Conservation (phyloP, 2,329 filamentous ascomycete genomes). For the Tothia fuscella region DNA sequence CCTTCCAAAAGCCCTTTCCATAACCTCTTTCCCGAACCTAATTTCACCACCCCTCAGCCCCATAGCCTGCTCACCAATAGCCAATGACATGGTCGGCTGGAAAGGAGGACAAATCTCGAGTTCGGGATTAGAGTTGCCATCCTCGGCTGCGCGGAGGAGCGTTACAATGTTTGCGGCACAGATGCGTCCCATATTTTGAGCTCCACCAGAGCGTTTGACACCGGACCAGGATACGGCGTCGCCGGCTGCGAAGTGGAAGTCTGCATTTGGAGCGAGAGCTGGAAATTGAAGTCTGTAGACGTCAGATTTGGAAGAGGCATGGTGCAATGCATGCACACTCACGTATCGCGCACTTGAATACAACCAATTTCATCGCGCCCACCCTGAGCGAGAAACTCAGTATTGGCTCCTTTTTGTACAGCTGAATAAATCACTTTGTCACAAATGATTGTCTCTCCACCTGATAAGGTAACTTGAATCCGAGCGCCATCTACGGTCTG, state of each 20-base stretch:
- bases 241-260: slow-evolving; percentile 55
- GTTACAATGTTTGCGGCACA: slow-evolving; percentile 50
- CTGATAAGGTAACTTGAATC: slow-evolving; percentile 44
- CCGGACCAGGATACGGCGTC: slow-evolving; percentile 62
- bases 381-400: slow-evolving; percentile 47
- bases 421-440: slow-evolving; percentile 60
- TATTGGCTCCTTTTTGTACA: slow-evolving; percentile 50
- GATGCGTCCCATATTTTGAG: slow-evolving; percentile 61
- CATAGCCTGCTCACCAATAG: slow-evolving; percentile 9
- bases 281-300: slow-evolving; percentile 34
- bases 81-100: slow-evolving; percentile 8
- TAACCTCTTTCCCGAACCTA: slow-evolving; percentile 7
- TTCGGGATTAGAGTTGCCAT: not conserved
- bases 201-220: slow-evolving; percentile 67
- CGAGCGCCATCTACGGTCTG: slow-evolving; percentile 28
- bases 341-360: slow-evolving; percentile 48
- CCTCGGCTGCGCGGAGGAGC: slow-evolving; percentile 2
- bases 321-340: no score
- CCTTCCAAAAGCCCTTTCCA: slow-evolving; percentile 8
- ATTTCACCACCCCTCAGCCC: slow-evolving; percentile 2
- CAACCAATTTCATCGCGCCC: slow-evolving; percentile 53
- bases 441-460: slow-evolving; percentile 47
- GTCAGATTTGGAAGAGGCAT: slow-evolving; percentile 8
- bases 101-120: not conserved
- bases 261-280: slow-evolving; percentile 41